These are phyloP conservation scores for Suhomyces ambrosiae DNA, from an alignment of 1,139 yeast genomes.

Conservation along the genomic window DNA sequence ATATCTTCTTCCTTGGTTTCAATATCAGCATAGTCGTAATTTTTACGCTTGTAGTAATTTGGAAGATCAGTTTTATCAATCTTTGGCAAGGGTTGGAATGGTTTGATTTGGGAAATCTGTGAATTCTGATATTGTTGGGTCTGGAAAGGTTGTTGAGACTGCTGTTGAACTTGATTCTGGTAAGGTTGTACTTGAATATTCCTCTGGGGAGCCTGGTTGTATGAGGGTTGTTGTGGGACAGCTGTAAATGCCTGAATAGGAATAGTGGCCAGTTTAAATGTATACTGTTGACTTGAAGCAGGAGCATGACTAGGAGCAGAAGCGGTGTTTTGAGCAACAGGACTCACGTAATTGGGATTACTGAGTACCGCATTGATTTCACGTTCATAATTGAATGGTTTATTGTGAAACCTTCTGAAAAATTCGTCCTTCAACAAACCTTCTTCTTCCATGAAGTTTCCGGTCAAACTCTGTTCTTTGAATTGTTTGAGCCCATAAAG, in stretches of 20 bases:
- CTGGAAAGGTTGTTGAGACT: slow-evolving; percentile 8
- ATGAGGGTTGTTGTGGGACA: slow-evolving; percentile 4
- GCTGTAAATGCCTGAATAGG: slow-evolving; percentile 13
- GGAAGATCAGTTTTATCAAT: slow-evolving; percentile 9
- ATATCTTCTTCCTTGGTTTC: slow-evolving; percentile 16
- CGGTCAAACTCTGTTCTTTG: slow-evolving; percentile 44
- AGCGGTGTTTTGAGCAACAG: slow-evolving; percentile 10
- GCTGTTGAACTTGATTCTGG: neutral
- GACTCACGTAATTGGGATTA: slow-evolving; percentile 19
- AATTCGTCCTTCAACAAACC: slow-evolving; percentile 22
- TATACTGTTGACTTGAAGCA: slow-evolving; percentile 13
- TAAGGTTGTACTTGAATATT: slow-evolving; percentile 6
- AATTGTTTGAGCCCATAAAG: slow-evolving; percentile 51
- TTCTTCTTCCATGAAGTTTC: slow-evolving; percentile 46
- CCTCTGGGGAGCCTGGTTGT: slow-evolving; percentile 2
- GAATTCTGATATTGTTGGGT: slow-evolving; percentile 11
- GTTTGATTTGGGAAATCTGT: slow-evolving; percentile 10
- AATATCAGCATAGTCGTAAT: slow-evolving; percentile 8
- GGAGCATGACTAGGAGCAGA: slow-evolving; percentile 11
- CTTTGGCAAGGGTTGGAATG: slow-evolving; percentile 13
- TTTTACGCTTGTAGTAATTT: slow-evolving; percentile 8
- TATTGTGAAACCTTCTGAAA: slow-evolving; percentile 20
- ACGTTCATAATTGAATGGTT: slow-evolving; percentile 20
- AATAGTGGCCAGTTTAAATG: slow-evolving; percentile 15
- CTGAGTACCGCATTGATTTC: slow-evolving; percentile 20